Base-by-base conservation (phyloP, 768 basidiomycete genomes). In the Trametopsis cervina region DNA sequence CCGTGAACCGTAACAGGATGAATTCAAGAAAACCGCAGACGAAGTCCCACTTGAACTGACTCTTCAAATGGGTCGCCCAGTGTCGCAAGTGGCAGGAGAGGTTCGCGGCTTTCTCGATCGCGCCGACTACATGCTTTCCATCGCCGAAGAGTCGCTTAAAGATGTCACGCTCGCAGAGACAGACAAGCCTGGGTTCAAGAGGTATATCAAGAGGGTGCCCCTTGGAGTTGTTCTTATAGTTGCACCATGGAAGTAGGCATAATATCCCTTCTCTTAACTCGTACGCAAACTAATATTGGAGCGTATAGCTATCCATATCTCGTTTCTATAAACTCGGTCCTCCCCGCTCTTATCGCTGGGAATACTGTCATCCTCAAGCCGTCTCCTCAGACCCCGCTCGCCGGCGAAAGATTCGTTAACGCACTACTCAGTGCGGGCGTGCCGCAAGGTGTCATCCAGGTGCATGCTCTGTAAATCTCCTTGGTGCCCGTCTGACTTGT, bases 301-400 rank as follows among this genome's bases (percentile, higher is more conserved):
- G 27, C 20, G 10, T 48, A 7, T 59, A 94, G 89, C 63, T 95
- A 77, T 66, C 93, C 93, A 0, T 93, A 92, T 67, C 81, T 98
- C 25, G 84, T 83, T 27, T 80, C 89, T 29, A 77, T 97, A 65
- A 99, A 99, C 66, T 83, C 89, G 3, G 81, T 98, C 43, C 76
- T 99, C 20, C 96, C 96, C 1, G 89, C 92, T 0, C 71, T 99
- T 54, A 71, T 98, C 23, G 81, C 94, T 4, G 89, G 96, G 24
- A 98, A 99, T 63, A 67, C 89, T 0, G 88, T 97, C 10, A 63
- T 99, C 39, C 71, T 98, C 61, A 99, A 98, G 64, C 95, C 96
- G 0, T 95, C 93, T 1, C 96, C 96, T 0, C 96, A 99, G 61
- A 97, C 94, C 0, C 95, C 96, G 4, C 70, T 91, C 39, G 80